Conservation (phyloP, 352 stramenopile genomes). For the Thalassiosira gravida region DNA sequence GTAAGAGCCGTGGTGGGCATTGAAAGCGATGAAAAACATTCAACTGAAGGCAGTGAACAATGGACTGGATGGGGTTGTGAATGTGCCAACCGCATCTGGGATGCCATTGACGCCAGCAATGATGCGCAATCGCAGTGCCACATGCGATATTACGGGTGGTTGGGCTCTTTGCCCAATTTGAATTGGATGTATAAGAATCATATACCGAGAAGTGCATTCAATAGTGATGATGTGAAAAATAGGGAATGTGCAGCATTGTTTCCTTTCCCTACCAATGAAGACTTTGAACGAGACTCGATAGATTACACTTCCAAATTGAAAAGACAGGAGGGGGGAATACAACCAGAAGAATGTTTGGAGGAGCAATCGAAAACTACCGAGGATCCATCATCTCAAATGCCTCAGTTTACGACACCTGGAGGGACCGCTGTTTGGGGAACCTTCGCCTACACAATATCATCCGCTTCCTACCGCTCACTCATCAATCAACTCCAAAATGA, state of each 20-base stretch:
- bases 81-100: slow-evolving; percentile 60
- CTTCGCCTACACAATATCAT: slow-evolving; percentile 83
- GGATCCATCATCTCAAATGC: no score
- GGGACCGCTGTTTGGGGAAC: slow-evolving; percentile 75
- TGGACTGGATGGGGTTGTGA: slow-evolving; percentile 48
- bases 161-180: slow-evolving; percentile 80
- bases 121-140: slow-evolving; percentile 47
- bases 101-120: slow-evolving; percentile 48
- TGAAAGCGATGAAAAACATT: no score
- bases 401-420: slow-evolving; percentile 50
- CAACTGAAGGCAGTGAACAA: no score
- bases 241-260: no score
- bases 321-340: no score
- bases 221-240: no score
- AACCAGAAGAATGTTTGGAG: no score
- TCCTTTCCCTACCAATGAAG: no score
- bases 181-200: slow-evolving; percentile 76
- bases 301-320: no score
- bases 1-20: slow-evolving; percentile 59
- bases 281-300: no score
- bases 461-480: slow-evolving; percentile 62
- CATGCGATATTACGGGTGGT: slow-evolving; percentile 80
- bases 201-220: slow-evolving; percentile 51
- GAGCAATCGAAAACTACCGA: no score
- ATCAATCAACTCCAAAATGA: slow-evolving; percentile 74